These are phyloP conservation scores for Psidium guajava DNA, from an alignment of 345 rosid species.

Conservation along the genomic window DNA sequence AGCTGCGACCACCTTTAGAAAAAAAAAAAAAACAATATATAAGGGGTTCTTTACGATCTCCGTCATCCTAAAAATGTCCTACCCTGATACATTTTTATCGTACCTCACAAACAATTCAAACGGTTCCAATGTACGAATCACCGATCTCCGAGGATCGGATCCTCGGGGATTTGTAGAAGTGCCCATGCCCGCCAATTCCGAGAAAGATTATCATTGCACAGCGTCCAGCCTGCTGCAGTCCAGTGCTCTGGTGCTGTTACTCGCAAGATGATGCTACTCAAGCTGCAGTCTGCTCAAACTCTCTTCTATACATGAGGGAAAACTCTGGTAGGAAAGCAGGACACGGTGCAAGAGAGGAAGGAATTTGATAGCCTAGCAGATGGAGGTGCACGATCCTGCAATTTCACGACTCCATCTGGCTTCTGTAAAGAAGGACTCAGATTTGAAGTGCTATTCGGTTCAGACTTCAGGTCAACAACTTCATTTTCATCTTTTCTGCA, in stretches of 20 bases:
- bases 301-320: background rate
- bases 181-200: background rate
- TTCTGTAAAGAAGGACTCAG: background rate
- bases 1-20: too few relatives aligned
- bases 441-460: background rate
- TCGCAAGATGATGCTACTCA: background rate
- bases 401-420: background rate
- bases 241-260: background rate
- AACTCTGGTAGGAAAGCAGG: background rate
- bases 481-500: background rate
- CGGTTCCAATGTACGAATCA: background rate
- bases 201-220: background rate
- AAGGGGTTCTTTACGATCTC: background rate
- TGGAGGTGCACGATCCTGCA: background rate
- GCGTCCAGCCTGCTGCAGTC: background rate
- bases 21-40: too few relatives aligned
- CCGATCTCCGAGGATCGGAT: background rate
- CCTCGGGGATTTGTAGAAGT: background rate
- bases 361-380: background rate
- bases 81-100: background rate
- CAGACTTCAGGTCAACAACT: background rate
- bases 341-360: background rate
- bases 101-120: background rate
- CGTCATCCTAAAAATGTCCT: rapidly evolving
- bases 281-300: background rate